Percentiles rank a stretch among this genome's conserved stretches.
These are phyloP conservation scores for Zopfochytrium polystomum DNA, from an alignment of 371 early-diverging fungal genomes.

Conservation along the genomic window DNA sequence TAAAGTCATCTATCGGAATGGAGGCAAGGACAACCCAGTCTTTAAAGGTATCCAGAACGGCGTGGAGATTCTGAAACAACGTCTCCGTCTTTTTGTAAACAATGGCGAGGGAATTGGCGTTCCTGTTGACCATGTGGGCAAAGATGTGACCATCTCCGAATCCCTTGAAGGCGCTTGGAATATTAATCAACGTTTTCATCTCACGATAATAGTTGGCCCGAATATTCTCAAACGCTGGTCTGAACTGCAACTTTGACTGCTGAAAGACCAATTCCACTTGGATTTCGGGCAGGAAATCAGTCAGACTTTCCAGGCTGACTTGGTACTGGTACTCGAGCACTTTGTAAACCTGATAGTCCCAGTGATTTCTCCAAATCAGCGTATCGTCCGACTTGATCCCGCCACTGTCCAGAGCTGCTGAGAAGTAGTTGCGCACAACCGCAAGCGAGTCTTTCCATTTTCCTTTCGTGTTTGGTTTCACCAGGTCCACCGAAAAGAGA, in stretches of 20 bases:
- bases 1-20: slow-evolving; percentile 43
- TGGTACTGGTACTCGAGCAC: slow-evolving; percentile 50
- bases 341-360: slow-evolving; percentile 58
- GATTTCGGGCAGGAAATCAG: slow-evolving; percentile 48
- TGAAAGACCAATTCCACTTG: slow-evolving; percentile 50
- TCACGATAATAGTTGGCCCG: slow-evolving; percentile 56
- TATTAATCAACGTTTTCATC: slow-evolving; percentile 53
- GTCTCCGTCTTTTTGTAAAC: slow-evolving; percentile 50
- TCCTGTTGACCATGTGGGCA: slow-evolving; percentile 40
- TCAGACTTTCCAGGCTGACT: slow-evolving; percentile 43
- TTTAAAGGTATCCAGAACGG: slow-evolving; percentile 41
- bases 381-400: slow-evolving; percentile 35
- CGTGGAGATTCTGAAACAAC: slow-evolving; percentile 41
- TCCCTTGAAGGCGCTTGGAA: slow-evolving; percentile 47
- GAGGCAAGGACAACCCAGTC: slow-evolving; percentile 52
- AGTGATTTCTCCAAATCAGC: slow-evolving; percentile 49
- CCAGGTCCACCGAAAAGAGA: slow-evolving; percentile 44
- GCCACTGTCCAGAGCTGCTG: slow-evolving; percentile 29
- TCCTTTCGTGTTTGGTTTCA: slow-evolving; percentile 36
- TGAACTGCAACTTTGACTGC: slow-evolving; percentile 46
- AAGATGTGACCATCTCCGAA: slow-evolving; percentile 46
- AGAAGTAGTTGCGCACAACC: slow-evolving; percentile 39
- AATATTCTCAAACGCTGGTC: slow-evolving; percentile 55
- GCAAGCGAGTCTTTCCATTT: slow-evolving; percentile 51
- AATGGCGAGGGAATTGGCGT: slow-evolving; percentile 32